Percentiles rank a stretch among this genome's conserved stretches.
Evolutionary conservation across 257 asterid species (phyloP).

Genomic region (Thymus mandschuricus): DNA sequence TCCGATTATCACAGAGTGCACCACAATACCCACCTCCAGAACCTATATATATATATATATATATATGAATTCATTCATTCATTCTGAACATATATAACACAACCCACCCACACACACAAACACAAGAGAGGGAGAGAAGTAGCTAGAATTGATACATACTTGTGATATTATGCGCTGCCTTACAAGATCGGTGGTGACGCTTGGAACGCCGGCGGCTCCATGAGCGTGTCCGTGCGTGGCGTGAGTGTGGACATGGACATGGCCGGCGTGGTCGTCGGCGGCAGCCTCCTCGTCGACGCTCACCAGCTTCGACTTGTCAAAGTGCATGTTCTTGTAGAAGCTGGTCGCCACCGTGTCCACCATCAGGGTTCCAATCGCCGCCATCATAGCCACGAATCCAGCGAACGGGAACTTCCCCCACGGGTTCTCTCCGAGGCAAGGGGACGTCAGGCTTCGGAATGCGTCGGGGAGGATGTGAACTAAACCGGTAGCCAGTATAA

Average conservation of each 20-base stretch:
- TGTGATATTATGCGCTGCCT: constrained; percentile 68
- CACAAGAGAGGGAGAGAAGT: no score
- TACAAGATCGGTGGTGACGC: constrained; percentile 36
- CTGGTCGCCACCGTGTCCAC: constrained; percentile 56
- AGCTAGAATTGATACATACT: constrained; percentile 24
- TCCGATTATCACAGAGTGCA: constrained; percentile 68
- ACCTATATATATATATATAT: constrained; percentile 36
- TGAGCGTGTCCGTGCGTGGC: constrained; percentile 53
- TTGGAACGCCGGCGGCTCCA: constrained; percentile 41
- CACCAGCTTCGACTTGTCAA: constrained; percentile 37
- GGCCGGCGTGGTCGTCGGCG: constrained; percentile 34
- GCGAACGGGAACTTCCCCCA: constrained; percentile 61
- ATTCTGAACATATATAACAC: no score
- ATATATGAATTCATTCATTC: background rate
- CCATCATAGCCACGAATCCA: constrained; percentile 57
- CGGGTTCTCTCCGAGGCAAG: constrained; percentile 49
- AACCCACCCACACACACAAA: no score
- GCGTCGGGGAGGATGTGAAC: constrained; percentile 71
- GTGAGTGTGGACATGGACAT: constrained; percentile 40
- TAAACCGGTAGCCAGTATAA: constrained; percentile 62
- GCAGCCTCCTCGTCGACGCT: constrained; percentile 32
- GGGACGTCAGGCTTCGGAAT: constrained; percentile 46
- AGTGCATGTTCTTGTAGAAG: constrained; percentile 53
- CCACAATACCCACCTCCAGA: constrained; percentile 66
- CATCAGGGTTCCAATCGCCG: constrained; percentile 55